Evolutionary conservation across 768 basidiomycete genomes (phyloP).

Genomic region (Phaffia australis): DNA sequence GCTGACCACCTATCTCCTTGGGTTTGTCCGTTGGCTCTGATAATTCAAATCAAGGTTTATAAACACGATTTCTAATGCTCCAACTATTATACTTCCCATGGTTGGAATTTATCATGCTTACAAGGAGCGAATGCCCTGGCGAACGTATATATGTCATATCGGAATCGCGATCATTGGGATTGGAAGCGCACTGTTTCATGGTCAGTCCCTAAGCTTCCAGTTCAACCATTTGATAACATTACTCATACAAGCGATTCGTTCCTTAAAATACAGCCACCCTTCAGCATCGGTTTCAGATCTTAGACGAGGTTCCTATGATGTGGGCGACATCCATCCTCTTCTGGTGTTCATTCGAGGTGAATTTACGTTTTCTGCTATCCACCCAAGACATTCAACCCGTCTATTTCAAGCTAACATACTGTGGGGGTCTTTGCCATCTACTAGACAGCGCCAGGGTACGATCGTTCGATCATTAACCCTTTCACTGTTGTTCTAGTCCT

Average conservation of each 20-base stretch:
- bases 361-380: not conserved
- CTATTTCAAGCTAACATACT: not conserved
- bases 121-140: not conserved
- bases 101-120: constrained; percentile 11
- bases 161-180: constrained; percentile 13
- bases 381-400: not conserved
- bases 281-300: constrained; percentile 1
- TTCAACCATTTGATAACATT: no score
- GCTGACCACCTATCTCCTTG: not conserved
- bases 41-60: constrained; percentile 9
- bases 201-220: not conserved
- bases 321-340: not conserved
- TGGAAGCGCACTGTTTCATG: constrained; percentile 11
- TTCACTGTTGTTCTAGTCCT: constrained; percentile 5
- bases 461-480: constrained; percentile 4
- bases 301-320: constrained; percentile 21
- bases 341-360: constrained; percentile 17
- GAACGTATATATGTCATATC: not conserved
- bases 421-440: no score
- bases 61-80: constrained; percentile 13
- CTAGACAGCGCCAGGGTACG: constrained; percentile 17
- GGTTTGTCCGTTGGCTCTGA: not conserved
- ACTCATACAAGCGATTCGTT: not conserved
- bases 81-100: constrained; percentile 2
- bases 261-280: not conserved